Base-by-base conservation (phyloP, 495 filamentous ascomycete genomes). In the Xylaria sp. region DNA sequence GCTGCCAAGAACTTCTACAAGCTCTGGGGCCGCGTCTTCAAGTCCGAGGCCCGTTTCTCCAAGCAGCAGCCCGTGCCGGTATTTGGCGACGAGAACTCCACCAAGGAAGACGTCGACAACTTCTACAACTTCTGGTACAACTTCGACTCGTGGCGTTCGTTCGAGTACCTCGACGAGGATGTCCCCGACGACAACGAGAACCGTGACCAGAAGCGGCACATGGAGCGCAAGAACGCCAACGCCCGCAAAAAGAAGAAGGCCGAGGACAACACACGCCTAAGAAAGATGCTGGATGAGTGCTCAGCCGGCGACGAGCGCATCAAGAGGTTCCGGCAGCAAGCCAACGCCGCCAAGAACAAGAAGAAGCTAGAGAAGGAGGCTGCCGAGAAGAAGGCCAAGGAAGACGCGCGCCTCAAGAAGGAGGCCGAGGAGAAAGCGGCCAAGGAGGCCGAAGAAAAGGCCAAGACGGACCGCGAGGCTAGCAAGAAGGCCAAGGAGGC, bases 71-170 rank as follows among this genome's bases (percentile, higher is more conserved):
- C 94, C 31, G 97, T 97, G 14, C 97, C 96, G 3, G 80, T 84
- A 70, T 88, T 98, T 44, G 92, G 96, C 66, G 88, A 95, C 80
- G 94, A 97, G 53, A 92, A 96, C 73, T 91, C 89, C 76, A 89
- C 90, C 76, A 91, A 93, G 80, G 92, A 97, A 78, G 91, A 95
- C 1, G 95, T 99, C 33, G 93, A 98, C 77, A 83, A 84, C 68
- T 99, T 99, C 86, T 99, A 99, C 87, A 97, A 98, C 87, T 99
- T 98, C 88, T 99, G 93, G 92, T 99, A 97, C 87, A 94, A 94
- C 86, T 96, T 99, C 76, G 97, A 99, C 88, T 95, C 92, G 81
- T 99, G 96, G 96, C 88, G 96, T 61, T 89, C 92, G 31, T 99
- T 99, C 80, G 96, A 99, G 84, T 99, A 99, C 81, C 92, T 95